phyloP scores from a whole-genome alignment of 371 early-diverging fungal genomes.

The Rhizomucor pusillus region DNA sequence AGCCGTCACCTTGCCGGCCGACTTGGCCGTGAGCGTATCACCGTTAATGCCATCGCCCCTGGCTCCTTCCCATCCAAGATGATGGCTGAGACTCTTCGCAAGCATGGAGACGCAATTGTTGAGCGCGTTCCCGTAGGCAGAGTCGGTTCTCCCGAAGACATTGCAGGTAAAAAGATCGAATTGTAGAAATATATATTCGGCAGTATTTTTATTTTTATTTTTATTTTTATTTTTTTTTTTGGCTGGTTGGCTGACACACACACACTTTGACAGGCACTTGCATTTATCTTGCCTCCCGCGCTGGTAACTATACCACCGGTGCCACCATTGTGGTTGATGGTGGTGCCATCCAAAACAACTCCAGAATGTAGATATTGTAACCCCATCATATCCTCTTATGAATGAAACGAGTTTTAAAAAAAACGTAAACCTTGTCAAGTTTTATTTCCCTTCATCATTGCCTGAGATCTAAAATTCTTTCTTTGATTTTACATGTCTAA shows the following conservation, averaged over 20 bases:
- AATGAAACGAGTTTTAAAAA: no score
- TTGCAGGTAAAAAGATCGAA: slow-evolving; percentile 66
- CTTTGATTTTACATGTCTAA: neutral
- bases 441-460: no score
- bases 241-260: no score
- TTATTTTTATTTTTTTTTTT: no score
- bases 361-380: slow-evolving; percentile 24
- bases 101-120: slow-evolving; percentile 57
- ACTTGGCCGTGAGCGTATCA: slow-evolving; percentile 63
- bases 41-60: slow-evolving; percentile 90
- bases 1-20: slow-evolving; percentile 68
- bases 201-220: no score
- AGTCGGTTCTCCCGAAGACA: slow-evolving; percentile 81
- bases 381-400: no score
- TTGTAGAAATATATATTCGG: no score
- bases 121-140: slow-evolving; percentile 67
- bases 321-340: slow-evolving; percentile 84
- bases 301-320: slow-evolving; percentile 83
- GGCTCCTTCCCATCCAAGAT: slow-evolving; percentile 89
- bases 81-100: slow-evolving; percentile 77
- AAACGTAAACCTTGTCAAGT: no score
- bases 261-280: slow-evolving; percentile 46
- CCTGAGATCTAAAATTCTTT: no score
- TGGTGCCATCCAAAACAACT: slow-evolving; percentile 49
- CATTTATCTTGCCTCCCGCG: slow-evolving; percentile 77